phyloP scores from a whole-genome alignment of 2,329 filamentous ascomycete genomes.

The Aureobasidium pullulans region DNA sequence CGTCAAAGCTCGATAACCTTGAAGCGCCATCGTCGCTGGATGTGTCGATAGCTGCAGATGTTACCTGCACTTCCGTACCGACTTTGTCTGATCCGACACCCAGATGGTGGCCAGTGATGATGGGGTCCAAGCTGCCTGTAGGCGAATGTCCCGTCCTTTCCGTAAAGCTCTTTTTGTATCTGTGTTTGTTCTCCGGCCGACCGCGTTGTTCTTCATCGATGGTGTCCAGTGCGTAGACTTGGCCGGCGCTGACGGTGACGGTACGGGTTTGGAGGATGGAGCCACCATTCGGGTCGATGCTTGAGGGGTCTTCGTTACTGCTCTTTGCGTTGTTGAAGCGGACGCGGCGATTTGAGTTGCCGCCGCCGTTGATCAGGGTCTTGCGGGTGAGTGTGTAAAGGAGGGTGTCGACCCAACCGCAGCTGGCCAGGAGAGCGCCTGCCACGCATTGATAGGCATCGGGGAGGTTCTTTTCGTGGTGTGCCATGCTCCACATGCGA shows the following conservation, averaged over 20 bases:
- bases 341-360: background rate
- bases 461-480: constrained; percentile 28
- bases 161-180: background rate
- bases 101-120: constrained; percentile 3
- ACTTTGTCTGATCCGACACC: background rate
- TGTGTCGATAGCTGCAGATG: background rate
- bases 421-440: constrained; percentile 50
- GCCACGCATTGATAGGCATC: constrained; percentile 42
- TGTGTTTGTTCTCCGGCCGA: background rate
- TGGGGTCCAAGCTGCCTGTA: constrained; percentile 18
- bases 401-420: constrained; percentile 52
- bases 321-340: background rate
- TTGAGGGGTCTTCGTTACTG: constrained; percentile 14
- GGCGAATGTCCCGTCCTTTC: constrained; percentile 11
- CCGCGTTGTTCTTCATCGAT: constrained; percentile 8
- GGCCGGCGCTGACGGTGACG: constrained; percentile 18
- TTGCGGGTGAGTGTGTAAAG: constrained; percentile 53
- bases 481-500: constrained; percentile 56
- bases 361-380: constrained; percentile 17
- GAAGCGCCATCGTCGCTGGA: background rate
- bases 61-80: background rate
- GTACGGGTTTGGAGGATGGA: constrained; percentile 25
- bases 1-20: background rate
- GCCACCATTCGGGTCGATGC: constrained; percentile 15
- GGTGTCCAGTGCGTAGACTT: constrained; percentile 3